Conservation (phyloP, 2,329 filamentous ascomycete species). For the Diaporthe sp. region DNA sequence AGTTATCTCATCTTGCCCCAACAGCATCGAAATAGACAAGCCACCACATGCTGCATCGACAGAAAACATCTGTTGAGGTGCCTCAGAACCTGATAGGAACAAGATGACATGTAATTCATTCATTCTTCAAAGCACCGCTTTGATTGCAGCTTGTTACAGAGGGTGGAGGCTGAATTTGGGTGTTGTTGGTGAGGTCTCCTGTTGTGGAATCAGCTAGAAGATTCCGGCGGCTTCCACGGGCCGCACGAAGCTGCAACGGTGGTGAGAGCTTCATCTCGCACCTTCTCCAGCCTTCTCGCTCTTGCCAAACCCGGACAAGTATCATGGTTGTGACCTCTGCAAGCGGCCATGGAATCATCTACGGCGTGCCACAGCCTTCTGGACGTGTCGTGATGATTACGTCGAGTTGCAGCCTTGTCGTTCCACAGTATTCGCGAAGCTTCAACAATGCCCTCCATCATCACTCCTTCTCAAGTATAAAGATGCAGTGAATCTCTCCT, state of each 20-base stretch:
- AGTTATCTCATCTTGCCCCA: neutral
- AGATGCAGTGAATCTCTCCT: conserved; percentile 24
- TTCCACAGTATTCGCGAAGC: conserved; percentile 38
- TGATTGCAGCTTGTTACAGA: neutral
- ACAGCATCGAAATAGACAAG: neutral
- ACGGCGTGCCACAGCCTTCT: conserved; percentile 33
- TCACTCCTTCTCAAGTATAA: conserved; percentile 36
- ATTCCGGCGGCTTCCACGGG: conserved; percentile 47
- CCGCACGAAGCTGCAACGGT: conserved; percentile 43
- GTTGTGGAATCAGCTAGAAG: conserved; percentile 44
- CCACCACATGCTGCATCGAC: neutral
- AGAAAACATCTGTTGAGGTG: neutral
- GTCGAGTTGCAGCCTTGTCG: conserved; percentile 35
- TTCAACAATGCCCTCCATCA: neutral
- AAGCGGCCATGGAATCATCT: conserved; percentile 40
- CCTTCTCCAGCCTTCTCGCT: conserved; percentile 33
- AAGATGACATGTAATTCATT: fast-evolving
- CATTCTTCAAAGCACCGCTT: neutral
- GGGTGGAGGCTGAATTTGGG: neutral
- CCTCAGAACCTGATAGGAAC: neutral
- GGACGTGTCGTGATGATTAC: conserved; percentile 35
- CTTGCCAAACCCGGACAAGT: conserved; percentile 3
- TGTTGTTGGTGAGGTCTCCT: neutral
- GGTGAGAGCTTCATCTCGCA: conserved; percentile 33
- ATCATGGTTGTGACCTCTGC: conserved; percentile 35